Percentiles rank a stretch among this genome's conserved stretches.
These are phyloP conservation scores for Phytophthora lateralis DNA, from an alignment of 352 stramenopile genomes.

Conservation along the genomic window DNA sequence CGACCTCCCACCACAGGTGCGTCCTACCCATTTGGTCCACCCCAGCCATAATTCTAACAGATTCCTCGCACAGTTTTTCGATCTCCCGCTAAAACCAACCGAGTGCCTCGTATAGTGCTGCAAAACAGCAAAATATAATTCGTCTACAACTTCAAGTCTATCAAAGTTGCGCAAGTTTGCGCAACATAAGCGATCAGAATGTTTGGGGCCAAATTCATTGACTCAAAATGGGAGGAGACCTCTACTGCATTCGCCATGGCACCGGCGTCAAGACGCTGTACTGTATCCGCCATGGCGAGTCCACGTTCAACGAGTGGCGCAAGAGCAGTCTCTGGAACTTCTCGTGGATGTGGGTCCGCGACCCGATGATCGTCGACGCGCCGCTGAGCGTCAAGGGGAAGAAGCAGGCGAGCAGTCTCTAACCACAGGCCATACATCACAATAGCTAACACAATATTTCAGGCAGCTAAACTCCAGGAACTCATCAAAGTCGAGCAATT, in stretches of 20 bases:
- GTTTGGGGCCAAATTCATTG: too few species aligned
- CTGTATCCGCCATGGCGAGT: slow-evolving; percentile 89
- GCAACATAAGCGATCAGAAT: background rate
- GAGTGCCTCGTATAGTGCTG: slow-evolving; percentile 2
- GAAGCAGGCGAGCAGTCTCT: slow-evolving; percentile 50
- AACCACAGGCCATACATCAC: too few species aligned
- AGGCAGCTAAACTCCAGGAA: slow-evolving; percentile 55
- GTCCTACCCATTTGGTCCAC: background rate
- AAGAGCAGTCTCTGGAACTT: slow-evolving; percentile 80
- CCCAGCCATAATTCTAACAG: background rate
- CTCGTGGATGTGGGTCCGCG: slow-evolving; percentile 84
- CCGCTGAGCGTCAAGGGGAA: slow-evolving; percentile 75
- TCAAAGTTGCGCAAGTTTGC: background rate
- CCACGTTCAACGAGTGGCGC: slow-evolving; percentile 89
- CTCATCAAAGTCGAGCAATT: slow-evolving; percentile 43
- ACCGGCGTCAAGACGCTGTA: slow-evolving; percentile 69
- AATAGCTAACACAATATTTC: background rate
- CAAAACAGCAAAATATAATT: background rate
- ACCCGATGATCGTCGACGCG: slow-evolving; percentile 87
- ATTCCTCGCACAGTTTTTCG: slow-evolving; percentile 18
- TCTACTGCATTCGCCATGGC: background rate
- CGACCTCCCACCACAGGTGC: slow-evolving; percentile 29
- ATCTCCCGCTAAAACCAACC: slow-evolving; percentile 6
- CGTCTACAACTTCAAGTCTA: background rate
- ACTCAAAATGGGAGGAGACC: slow-evolving; percentile 20